Evolutionary conservation across 208 protist genomes (phyloP).

Genomic region (Spironucleus salmonicida): DNA sequence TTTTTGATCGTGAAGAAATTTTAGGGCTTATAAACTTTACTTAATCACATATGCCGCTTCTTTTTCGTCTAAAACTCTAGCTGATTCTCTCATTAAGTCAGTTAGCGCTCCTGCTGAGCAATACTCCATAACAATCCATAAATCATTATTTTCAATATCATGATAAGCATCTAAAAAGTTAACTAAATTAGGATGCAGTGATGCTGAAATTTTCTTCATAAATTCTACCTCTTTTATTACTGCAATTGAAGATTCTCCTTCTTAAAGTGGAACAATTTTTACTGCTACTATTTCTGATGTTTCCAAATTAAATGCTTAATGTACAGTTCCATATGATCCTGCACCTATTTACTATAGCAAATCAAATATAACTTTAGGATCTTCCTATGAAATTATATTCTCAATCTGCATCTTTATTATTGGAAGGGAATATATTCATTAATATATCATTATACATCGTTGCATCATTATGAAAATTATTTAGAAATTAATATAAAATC

Average conservation of each 20-base stretch:
- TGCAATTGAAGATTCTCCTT: neutral
- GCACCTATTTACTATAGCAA: slow-evolving; percentile 46
- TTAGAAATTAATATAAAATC: too few species aligned
- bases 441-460: too few species aligned
- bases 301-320: slow-evolving; percentile 36
- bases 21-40: slow-evolving; percentile 49
- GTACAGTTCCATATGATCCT: slow-evolving; percentile 51
- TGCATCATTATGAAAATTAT: too few species aligned
- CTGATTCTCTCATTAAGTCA: slow-evolving; percentile 55
- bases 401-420: too few species aligned
- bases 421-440: too few species aligned
- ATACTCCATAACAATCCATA: slow-evolving; percentile 56
- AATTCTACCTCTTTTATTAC: slow-evolving; percentile 49
- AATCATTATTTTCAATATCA: slow-evolving; percentile 23
- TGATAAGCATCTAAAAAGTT: slow-evolving; percentile 45
- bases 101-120: slow-evolving; percentile 55
- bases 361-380: slow-evolving; percentile 42
- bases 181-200: slow-evolving; percentile 52
- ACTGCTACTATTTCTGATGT: slow-evolving; percentile 42
- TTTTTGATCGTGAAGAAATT: slow-evolving; percentile 60
- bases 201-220: slow-evolving; percentile 37
- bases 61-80: slow-evolving; percentile 44
- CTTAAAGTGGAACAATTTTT: slow-evolving; percentile 45
- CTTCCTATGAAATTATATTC: slow-evolving; percentile 41
- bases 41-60: slow-evolving; percentile 48